Conservation (phyloP, 352 stramenopile species). For the Pythium plurisporium region DNA sequence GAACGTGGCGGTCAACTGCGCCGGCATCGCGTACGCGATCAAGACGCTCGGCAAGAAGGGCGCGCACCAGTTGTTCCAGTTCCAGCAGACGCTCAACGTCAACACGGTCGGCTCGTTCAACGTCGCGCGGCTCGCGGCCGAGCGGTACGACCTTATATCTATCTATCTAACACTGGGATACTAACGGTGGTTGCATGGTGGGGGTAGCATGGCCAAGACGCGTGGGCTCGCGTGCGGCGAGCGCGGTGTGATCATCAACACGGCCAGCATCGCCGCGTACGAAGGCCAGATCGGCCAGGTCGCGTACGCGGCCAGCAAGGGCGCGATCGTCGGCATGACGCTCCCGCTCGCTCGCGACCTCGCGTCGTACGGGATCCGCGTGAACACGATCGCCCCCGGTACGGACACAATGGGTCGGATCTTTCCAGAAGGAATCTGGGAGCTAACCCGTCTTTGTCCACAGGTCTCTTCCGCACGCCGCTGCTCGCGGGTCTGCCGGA, state of each 20-base stretch:
- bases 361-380: conserved; percentile 90
- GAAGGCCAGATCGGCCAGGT: conserved; percentile 97
- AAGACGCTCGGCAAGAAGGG: conserved; percentile 93
- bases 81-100: conserved; percentile 93
- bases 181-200: no score
- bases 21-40: conserved; percentile 90
- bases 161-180: no score
- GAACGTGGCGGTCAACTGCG: conserved; percentile 95
- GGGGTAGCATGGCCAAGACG: conserved; percentile 81
- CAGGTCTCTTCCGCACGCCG: conserved; percentile 95
- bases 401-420: background rate
- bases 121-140: conserved; percentile 91
- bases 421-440: background rate
- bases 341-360: conserved; percentile 95
- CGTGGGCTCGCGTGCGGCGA: conserved; percentile 71
- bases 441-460: background rate
- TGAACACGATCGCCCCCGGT: conserved; percentile 96
- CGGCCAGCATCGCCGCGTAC: conserved; percentile 96
- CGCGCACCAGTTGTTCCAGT: conserved; percentile 90
- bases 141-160: conserved; percentile 86
- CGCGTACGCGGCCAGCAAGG: conserved; percentile 97
- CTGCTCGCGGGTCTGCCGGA: conserved; percentile 94
- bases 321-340: conserved; percentile 95
- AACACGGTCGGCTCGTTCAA: conserved; percentile 99
- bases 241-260: conserved; percentile 98